Evolutionary conservation across 2,329 filamentous ascomycete species (phyloP), one percentile per base, ranked within the genome.

Genomic region (Xylaria hypoxylon): DNA sequence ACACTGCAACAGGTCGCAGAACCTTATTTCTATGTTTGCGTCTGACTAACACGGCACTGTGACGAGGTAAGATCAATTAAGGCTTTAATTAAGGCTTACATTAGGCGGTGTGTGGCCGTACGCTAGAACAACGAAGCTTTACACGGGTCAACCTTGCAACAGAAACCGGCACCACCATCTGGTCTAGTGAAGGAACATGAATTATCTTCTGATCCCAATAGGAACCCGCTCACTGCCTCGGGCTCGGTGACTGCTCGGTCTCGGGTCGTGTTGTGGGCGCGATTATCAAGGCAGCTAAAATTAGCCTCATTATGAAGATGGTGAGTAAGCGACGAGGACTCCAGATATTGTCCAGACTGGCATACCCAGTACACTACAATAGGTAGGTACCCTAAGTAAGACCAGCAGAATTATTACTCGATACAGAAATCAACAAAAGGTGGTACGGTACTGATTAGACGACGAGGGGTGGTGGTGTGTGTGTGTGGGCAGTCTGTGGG

Each of bases 311-410:
- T 15, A 57, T 40, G 8, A 26, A 19, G 33, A 19, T 56, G 38
- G 45, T 58, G 48, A 67, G 59, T 67, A 67, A 64, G 60, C 64
- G 38, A 55, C 6, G 38, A 22, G 5, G 11, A 33, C 35, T 24
- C 33, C 22, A 50, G 59, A 17, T 22, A n/a, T n/a, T n/a, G n/a
- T n/a, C n/a, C n/a, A n/a, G n/a, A n/a, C n/a, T n/a, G n/a, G n/a
- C n/a, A n/a, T n/a, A n/a, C n/a, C n/a, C n/a, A n/a, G n/a, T n/a
- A n/a, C n/a, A n/a, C n/a, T n/a, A n/a, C n/a, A n/a, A n/a, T n/a
- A n/a, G n/a, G n/a, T n/a, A n/a, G n/a, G n/a, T n/a, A n/a, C n/a
- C n/a, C n/a, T n/a, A n/a, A 38, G 35, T 13, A 38, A 11, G 35
- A 13, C 19, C 44, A 17, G 42, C 52, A 42, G 42, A 42, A 28